phyloP scores from a whole-genome alignment of 306 rosid genomes.

The Trichosanthes cucumerina region DNA sequence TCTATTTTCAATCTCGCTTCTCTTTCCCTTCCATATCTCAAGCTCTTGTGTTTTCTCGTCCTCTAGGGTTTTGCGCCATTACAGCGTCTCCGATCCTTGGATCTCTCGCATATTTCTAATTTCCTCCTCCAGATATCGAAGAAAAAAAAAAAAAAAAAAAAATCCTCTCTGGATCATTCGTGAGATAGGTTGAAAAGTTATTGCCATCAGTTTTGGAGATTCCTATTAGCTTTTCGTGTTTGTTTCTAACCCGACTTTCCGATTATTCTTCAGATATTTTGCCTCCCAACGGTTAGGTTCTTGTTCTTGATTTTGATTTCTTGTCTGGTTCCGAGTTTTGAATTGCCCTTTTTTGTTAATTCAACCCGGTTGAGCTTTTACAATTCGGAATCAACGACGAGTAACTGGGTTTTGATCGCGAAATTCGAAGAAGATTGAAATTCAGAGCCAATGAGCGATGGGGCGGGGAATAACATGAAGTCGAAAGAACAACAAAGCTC shows the following conservation, averaged over 20 bases:
- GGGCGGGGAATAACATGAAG: conserved; percentile 21
- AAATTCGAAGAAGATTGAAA: background rate
- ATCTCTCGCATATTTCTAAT: background rate
- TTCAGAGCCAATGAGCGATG: conserved; percentile 39
- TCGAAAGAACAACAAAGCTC: conserved; percentile 15
- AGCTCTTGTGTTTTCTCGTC: background rate
- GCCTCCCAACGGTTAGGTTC: no score
- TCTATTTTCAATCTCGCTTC: background rate
- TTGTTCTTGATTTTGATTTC: background rate
- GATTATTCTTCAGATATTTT: background rate
- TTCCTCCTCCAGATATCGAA: background rate
- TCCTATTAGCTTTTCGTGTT: background rate
- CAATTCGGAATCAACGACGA: background rate
- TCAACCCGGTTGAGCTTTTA: no score
- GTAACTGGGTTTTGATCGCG: background rate
- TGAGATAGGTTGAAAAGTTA: background rate
- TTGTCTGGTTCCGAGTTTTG: background rate
- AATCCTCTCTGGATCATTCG: background rate
- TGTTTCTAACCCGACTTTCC: no score
- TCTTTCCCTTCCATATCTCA: background rate
- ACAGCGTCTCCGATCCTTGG: background rate
- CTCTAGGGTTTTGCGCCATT: background rate
- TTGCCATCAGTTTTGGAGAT: background rate
- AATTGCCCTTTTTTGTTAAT: no score
- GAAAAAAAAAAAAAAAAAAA: no score